Percentiles rank a stretch among this genome's conserved stretches.
Evolutionary conservation across 2,329 filamentous ascomycete genomes (phyloP).

Genomic region (Aspergillus fructus): DNA sequence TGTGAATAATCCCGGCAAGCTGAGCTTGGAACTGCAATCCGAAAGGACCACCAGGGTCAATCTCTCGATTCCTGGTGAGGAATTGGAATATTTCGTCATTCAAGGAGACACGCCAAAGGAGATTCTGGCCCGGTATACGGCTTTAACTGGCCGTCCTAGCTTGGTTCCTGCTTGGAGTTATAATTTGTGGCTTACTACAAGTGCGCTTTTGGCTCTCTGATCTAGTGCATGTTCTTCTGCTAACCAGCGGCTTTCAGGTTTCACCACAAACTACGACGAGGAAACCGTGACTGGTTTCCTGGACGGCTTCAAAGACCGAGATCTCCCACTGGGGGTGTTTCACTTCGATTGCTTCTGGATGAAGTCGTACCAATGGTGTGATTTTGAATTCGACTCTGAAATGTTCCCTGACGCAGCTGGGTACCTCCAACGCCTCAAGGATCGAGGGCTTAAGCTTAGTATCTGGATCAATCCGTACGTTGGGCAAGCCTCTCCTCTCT

Average conservation of each 20-base stretch:
- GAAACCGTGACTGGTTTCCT: slow-evolving; percentile 65
- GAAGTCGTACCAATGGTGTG: slow-evolving; percentile 72
- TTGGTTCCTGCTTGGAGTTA: slow-evolving; percentile 72
- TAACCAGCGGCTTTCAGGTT: slow-evolving; percentile 43
- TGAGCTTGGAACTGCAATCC: slow-evolving; percentile 72
- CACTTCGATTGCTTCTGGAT: slow-evolving; percentile 80
- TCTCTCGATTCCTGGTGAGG: slow-evolving; percentile 66
- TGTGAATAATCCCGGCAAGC: slow-evolving; percentile 67
- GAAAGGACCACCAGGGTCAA: slow-evolving; percentile 71
- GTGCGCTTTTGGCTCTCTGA: slow-evolving; percentile 12
- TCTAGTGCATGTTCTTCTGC: neutral
- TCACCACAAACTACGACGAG: slow-evolving; percentile 72
- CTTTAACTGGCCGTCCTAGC: slow-evolving; percentile 64
- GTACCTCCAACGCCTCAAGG: slow-evolving; percentile 65
- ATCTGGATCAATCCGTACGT: slow-evolving; percentile 78
- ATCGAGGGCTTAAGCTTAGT: slow-evolving; percentile 64
- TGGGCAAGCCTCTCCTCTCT: slow-evolving; percentile 66
- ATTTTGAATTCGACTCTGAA: slow-evolving; percentile 68
- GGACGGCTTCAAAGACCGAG: slow-evolving; percentile 65
- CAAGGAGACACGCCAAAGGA: slow-evolving; percentile 71
- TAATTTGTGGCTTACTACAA: slow-evolving; percentile 72
- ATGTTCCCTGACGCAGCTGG: slow-evolving; percentile 68
- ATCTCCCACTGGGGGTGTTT: slow-evolving; percentile 68
- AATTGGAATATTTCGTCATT: slow-evolving; percentile 72
- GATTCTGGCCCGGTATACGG: slow-evolving; percentile 65